Evolutionary conservation across 2,329 filamentous ascomycete genomes (phyloP).

Genomic region (Colletotrichum camelliae): DNA sequence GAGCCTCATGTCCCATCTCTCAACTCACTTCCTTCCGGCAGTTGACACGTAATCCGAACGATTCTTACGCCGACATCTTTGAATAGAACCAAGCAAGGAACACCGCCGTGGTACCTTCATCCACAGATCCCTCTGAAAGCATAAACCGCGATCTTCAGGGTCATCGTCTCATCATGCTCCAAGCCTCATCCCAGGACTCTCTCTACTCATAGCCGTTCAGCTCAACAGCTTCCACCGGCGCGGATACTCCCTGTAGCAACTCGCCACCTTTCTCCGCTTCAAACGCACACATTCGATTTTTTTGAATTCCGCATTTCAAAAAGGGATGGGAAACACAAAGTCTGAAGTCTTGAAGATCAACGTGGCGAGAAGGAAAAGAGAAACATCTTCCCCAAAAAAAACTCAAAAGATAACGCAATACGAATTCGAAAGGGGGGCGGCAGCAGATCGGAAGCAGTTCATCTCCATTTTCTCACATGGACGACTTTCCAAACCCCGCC

Average conservation of each 20-base stretch:
- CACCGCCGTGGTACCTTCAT: not conserved
- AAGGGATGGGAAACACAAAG: not conserved
- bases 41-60: not conserved
- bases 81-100: not conserved
- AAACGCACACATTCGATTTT: not conserved
- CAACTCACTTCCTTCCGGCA: not conserved
- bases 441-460: not conserved
- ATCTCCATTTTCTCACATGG: not conserved
- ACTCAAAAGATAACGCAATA: not conserved
- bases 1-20: not conserved
- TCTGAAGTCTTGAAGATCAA: not conserved
- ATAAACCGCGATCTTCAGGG: not conserved
- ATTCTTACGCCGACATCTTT: not conserved
- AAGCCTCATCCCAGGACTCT: not conserved
- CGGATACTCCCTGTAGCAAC: not conserved
- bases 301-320: not conserved
- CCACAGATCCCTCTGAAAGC: not conserved
- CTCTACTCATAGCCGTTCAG: not conserved
- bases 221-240: not conserved
- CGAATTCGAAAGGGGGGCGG: not conserved
- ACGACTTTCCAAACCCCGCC: not conserved
- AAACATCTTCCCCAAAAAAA: not conserved
- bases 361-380: not conserved
- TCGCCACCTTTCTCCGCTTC: not conserved
- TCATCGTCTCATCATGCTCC: not conserved